A percentile compares a stretch with the other conserved stretches of the same genome.
Conservation (phyloP, 2,329 filamentous ascomycete genomes). For the Gremmenia infestans region DNA sequence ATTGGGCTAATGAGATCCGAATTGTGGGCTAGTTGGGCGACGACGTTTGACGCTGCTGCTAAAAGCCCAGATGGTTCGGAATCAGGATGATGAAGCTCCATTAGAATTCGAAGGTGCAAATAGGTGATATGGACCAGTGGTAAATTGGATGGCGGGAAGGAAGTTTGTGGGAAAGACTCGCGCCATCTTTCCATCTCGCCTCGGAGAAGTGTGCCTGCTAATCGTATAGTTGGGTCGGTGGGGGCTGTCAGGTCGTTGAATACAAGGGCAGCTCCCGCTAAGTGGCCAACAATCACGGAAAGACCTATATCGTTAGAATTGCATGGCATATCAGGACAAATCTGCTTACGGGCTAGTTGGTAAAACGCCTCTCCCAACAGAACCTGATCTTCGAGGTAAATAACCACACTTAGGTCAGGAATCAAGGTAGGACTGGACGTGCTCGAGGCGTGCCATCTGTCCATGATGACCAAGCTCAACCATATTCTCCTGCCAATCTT, state of each 20-base stretch:
- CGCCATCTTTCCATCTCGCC: slow-evolving; percentile 61
- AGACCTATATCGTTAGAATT: slow-evolving; percentile 38
- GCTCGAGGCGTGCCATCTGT: slow-evolving; percentile 68
- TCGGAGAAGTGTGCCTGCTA: slow-evolving; percentile 47
- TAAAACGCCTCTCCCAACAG: slow-evolving; percentile 60
- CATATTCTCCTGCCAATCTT: slow-evolving; percentile 60
- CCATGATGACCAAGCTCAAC: slow-evolving; percentile 68
- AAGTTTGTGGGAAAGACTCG: slow-evolving; percentile 54
- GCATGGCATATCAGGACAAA: neutral
- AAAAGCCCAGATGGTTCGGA: slow-evolving; percentile 53
- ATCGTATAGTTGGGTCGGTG: slow-evolving; percentile 36
- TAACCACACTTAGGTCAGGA: slow-evolving; percentile 55
- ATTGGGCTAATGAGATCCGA: slow-evolving; percentile 55
- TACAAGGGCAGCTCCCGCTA: slow-evolving; percentile 42
- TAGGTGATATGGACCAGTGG: slow-evolving; percentile 62
- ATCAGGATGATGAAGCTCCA: slow-evolving; percentile 54
- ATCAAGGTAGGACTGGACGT: slow-evolving; percentile 59
- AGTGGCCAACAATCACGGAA: slow-evolving; percentile 54
- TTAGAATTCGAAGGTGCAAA: slow-evolving; percentile 64
- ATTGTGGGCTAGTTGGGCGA: slow-evolving; percentile 52
- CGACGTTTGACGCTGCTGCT: slow-evolving; percentile 54
- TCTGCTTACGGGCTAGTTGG: slow-evolving; percentile 57
- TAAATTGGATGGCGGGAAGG: slow-evolving; percentile 45
- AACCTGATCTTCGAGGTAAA: slow-evolving; percentile 53
- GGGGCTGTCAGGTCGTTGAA: slow-evolving; percentile 40